These are phyloP conservation scores for Saccharomycopsis javanensis DNA, from an alignment of 805 yeast genomes.

Conservation along the genomic window DNA sequence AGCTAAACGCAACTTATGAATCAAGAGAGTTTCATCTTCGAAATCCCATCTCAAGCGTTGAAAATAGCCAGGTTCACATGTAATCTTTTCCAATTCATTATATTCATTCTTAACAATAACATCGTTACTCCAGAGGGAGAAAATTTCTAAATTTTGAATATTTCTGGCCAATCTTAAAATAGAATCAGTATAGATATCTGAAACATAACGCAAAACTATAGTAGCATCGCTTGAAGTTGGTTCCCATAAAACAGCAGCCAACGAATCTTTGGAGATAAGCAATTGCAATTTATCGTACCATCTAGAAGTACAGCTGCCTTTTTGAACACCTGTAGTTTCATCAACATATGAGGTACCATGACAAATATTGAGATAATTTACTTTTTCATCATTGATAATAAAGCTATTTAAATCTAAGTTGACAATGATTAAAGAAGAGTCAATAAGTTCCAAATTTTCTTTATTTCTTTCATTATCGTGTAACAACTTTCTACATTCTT, in stretches of 20 bases:
- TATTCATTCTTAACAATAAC: conserved; percentile 13
- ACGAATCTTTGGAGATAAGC: conserved; percentile 73
- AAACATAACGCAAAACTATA: conserved; percentile 76
- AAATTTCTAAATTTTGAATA: conserved; percentile 44
- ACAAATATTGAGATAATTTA: conserved; percentile 36
- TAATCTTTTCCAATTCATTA: conserved; percentile 1
- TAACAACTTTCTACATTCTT: conserved; percentile 49
- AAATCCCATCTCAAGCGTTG: conserved; percentile 14
- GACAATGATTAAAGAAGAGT: conserved; percentile 69
- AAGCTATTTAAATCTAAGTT: conserved; percentile 68
- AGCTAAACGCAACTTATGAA: conserved; percentile 51
- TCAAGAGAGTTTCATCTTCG: conserved; percentile 7
- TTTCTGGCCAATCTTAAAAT: conserved; percentile 72
- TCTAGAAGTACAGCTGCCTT: conserved; percentile 86
- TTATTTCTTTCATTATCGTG: conserved; percentile 33
- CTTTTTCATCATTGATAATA: conserved; percentile 23
- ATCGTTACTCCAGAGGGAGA: conserved; percentile 30
- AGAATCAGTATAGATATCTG: conserved; percentile 85
- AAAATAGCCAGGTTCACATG: not conserved
- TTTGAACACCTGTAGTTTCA: conserved; percentile 59
- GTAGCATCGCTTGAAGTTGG: conserved; percentile 91
- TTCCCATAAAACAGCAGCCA: conserved; percentile 87
- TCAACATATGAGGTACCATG: conserved; percentile 73
- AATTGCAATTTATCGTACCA: conserved; percentile 91
- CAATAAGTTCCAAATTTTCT: conserved; percentile 55